Percentiles rank a stretch among this genome's conserved stretches.
Evolutionary conservation across 371 early-diverging fungal genomes (phyloP).

Genomic region (Chytridiales sp.): DNA sequence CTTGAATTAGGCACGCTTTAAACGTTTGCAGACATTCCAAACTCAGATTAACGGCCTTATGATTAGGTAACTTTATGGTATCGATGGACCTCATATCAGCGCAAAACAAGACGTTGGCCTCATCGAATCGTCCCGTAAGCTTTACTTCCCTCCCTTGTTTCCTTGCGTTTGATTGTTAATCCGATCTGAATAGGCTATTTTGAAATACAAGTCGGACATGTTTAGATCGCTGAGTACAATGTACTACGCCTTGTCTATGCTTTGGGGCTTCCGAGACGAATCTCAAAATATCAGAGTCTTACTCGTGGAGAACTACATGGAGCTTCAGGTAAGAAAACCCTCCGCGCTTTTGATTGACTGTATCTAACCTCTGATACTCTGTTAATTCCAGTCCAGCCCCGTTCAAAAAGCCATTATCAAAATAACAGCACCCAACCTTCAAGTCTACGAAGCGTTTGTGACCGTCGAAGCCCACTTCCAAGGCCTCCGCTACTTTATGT

Average conservation of each 20-base stretch:
- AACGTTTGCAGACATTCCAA: not conserved
- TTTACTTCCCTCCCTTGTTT: not conserved
- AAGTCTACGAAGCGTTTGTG: constrained; percentile 70
- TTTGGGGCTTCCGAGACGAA: constrained; percentile 67
- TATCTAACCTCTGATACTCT: not conserved
- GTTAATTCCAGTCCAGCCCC: constrained; percentile 45
- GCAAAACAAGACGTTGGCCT: constrained; percentile 51
- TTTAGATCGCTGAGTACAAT: constrained; percentile 65
- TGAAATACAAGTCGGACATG: constrained; percentile 71
- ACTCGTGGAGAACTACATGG: constrained; percentile 69
- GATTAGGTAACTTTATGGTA: constrained; percentile 80
- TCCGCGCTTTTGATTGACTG: not conserved
- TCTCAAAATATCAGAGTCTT: constrained; percentile 64
- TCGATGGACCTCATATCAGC: constrained; percentile 57
- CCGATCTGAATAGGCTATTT: constrained; percentile 69
- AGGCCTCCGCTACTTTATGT: constrained; percentile 78
- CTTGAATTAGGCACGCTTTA: constrained; percentile 54
- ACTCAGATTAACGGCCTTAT: not conserved
- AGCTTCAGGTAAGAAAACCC: constrained; percentile 60
- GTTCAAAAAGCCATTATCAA: constrained; percentile 65
- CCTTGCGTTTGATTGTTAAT: no score
- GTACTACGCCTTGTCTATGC: constrained; percentile 64
- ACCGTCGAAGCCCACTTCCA: constrained; percentile 80
- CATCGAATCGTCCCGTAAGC: constrained; percentile 68
- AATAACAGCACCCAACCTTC: constrained; percentile 64